These are phyloP conservation scores for Cenchrus fungigraminus DNA, from an alignment of 176 grass and related monocot genomes.

Conservation along the genomic window DNA sequence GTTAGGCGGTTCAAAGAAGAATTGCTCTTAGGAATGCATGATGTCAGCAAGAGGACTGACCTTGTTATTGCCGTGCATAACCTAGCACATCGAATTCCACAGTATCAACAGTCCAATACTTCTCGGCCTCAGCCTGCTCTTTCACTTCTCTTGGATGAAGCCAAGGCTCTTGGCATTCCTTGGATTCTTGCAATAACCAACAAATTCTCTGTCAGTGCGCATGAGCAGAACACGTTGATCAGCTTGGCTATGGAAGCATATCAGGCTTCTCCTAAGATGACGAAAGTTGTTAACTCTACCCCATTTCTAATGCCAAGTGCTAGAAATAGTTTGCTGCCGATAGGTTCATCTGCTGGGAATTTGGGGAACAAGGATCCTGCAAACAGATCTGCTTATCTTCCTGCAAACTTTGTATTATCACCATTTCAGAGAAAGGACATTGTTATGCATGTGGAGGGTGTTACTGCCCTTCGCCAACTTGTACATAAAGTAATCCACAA, in stretches of 20 bases:
- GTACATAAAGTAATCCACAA: constrained; percentile 65
- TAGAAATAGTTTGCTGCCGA: constrained; percentile 42
- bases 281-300: constrained; percentile 72
- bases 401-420: constrained; percentile 54
- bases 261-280: constrained; percentile 66
- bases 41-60: constrained; percentile 76
- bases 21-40: constrained; percentile 58
- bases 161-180: constrained; percentile 68
- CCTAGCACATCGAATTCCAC: constrained; percentile 78
- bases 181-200: constrained; percentile 96
- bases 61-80: constrained; percentile 95
- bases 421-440: constrained; percentile 69
- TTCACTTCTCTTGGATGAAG: constrained; percentile 86
- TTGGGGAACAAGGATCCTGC: constrained; percentile 41
- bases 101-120: constrained; percentile 53
- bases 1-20: constrained; percentile 76
- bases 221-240: constrained; percentile 73
- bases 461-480: constrained; percentile 62
- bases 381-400: constrained; percentile 38
- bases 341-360: constrained; percentile 31
- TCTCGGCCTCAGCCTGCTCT: constrained; percentile 66
- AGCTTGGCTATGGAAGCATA: constrained; percentile 76
- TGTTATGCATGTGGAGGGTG: constrained; percentile 83
- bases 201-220: constrained; percentile 76
- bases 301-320: constrained; percentile 76